A percentile compares a stretch with the other conserved stretches of the same genome.
These are phyloP conservation scores for Furculomyces boomerangus DNA, from an alignment of 371 early-diverging fungal genomes.

Conservation along the genomic window DNA sequence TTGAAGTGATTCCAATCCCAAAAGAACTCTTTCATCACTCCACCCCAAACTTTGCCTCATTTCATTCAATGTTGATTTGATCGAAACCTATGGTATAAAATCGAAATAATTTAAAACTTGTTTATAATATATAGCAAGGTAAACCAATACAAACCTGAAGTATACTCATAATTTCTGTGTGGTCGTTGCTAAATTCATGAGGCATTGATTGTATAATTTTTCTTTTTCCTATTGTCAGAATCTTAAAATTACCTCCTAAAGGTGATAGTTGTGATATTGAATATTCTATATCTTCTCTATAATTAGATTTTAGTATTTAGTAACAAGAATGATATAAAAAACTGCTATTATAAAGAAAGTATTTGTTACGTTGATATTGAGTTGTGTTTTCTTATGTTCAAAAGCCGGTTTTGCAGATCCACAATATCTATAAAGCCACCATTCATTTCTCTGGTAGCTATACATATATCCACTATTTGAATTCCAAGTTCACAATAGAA, in stretches of 20 bases:
- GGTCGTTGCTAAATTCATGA: slow-evolving; percentile 71
- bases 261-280: slow-evolving; percentile 70
- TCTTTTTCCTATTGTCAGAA: slow-evolving; percentile 52
- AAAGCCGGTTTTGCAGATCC: slow-evolving; percentile 51
- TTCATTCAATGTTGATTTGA: neutral
- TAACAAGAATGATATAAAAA: neutral
- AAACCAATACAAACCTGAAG: slow-evolving; percentile 32
- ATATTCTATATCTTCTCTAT: slow-evolving; percentile 64
- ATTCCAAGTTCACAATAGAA: slow-evolving; percentile 92
- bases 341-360: neutral
- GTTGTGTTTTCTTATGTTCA: slow-evolving; percentile 37
- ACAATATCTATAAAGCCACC: slow-evolving; percentile 78
- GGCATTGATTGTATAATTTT: slow-evolving; percentile 80
- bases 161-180: slow-evolving; percentile 38
- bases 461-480: slow-evolving; percentile 76
- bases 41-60: neutral
- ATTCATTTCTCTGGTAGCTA: slow-evolving; percentile 59
- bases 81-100: neutral
- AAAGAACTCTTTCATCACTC: neutral
- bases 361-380: slow-evolving; percentile 4
- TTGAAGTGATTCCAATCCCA: neutral
- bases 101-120: neutral
- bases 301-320: neutral
- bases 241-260: slow-evolving; percentile 67
- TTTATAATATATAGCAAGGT: neutral